Percentiles rank a stretch among this genome's conserved stretches.
Conservation (phyloP, 1,284 basidiomycete species). For the Ceratobasidium theobromae region DNA sequence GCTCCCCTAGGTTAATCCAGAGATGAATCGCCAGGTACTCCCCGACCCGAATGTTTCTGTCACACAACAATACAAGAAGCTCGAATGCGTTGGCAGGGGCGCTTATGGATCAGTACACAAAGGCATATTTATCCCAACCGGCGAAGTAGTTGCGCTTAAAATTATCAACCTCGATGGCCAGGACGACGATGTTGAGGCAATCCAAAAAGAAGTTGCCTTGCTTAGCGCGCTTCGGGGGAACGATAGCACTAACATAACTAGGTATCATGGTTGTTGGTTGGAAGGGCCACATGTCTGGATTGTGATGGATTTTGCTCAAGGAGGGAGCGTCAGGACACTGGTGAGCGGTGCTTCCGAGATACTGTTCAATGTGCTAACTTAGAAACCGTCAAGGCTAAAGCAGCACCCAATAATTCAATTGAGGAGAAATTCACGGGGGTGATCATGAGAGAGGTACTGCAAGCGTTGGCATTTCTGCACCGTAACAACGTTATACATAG, state of each 20-base stretch:
- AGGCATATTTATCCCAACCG: constrained; percentile 80
- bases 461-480: constrained; percentile 86
- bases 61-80: constrained; percentile 54
- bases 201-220: constrained; percentile 94
- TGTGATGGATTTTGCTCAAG: constrained; percentile 97
- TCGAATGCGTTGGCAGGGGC: constrained; percentile 87
- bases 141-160: constrained; percentile 91
- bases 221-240: constrained; percentile 75
- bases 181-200: constrained; percentile 95
- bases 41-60: constrained; percentile 36
- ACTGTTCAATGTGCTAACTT: background rate
- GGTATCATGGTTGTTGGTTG: constrained; percentile 94
- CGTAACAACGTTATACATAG: constrained; percentile 94
- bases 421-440: constrained; percentile 89
- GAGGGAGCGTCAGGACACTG: constrained; percentile 90
- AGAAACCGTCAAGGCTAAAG: constrained; percentile 54
- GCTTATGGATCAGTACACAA: constrained; percentile 96
- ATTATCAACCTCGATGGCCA: constrained; percentile 98
- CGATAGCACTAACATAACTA: constrained; percentile 87
- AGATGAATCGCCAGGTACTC: constrained; percentile 7
- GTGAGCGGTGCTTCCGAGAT: constrained; percentile 42
- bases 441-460: constrained; percentile 87
- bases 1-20: too few relatives aligned
- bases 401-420: constrained; percentile 78
- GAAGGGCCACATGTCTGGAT: constrained; percentile 98